phyloP scores from a whole-genome alignment of 2,329 filamentous ascomycete species.

The Lachnellula occidentalis region DNA sequence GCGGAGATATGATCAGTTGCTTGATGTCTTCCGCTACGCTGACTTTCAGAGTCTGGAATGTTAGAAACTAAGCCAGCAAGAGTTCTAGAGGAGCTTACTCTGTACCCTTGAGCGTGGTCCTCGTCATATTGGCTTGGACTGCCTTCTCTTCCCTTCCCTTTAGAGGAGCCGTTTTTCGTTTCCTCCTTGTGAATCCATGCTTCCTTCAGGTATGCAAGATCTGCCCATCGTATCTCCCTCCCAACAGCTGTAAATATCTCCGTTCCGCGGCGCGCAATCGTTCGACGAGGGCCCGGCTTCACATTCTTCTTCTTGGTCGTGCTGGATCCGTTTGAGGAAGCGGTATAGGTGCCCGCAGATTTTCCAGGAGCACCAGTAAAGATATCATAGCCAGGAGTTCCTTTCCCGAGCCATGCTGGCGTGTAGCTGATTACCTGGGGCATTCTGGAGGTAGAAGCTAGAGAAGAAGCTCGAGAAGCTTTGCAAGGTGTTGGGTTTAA shows the following conservation, averaged over 20 bases:
- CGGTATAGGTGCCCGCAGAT: constrained; percentile 24
- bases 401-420: constrained; percentile 78
- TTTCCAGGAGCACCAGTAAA: constrained; percentile 52
- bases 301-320: constrained; percentile 37
- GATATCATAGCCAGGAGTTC: constrained; percentile 70
- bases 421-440: constrained; percentile 81
- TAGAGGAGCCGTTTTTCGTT: constrained; percentile 14
- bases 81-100: constrained; percentile 36
- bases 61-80: constrained; percentile 10
- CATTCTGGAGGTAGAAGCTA: constrained; percentile 48
- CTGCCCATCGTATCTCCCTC: constrained; percentile 87
- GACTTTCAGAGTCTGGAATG: constrained; percentile 64
- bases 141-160: constrained; percentile 15
- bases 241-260: constrained; percentile 87
- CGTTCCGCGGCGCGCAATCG: constrained; percentile 74
- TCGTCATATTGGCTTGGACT: constrained; percentile 24
- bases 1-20: constrained; percentile 80
- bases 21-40: constrained; percentile 76
- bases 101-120: constrained; percentile 39
- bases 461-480: constrained; percentile 6
- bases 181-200: constrained; percentile 39
- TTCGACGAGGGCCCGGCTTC: constrained; percentile 49
- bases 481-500: constrained; percentile 1
- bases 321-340: constrained; percentile 15
- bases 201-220: constrained; percentile 75